Percentiles rank a stretch among this genome's conserved stretches.
phyloP scores from a whole-genome alignment of 2,329 filamentous ascomycete species.

The Capronia epimyces region DNA sequence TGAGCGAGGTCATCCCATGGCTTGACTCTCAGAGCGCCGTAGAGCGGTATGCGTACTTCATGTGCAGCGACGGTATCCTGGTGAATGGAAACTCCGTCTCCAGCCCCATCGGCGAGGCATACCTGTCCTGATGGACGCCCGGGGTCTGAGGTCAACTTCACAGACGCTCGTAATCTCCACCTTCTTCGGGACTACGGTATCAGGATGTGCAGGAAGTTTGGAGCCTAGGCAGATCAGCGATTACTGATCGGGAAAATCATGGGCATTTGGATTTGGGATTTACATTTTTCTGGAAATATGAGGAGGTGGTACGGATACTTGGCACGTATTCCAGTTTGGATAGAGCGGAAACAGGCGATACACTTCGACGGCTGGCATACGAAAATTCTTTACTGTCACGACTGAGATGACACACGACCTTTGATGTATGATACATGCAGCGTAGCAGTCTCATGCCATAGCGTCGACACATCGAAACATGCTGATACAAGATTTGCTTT shows the following conservation, averaged over 20 bases:
- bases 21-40: conserved; percentile 38
- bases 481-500: no score
- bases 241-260: not conserved
- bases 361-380: not conserved
- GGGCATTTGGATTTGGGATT: not conserved
- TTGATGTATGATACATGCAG: not conserved
- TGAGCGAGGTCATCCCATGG: conserved; percentile 37
- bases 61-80: conserved; percentile 33
- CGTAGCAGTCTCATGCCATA: not conserved
- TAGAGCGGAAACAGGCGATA: not conserved
- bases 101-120: conserved; percentile 11
- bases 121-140: not conserved
- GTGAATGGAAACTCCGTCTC: conserved; percentile 27
- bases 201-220: not conserved
- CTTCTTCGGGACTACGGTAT: not conserved
- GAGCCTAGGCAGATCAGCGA: no score
- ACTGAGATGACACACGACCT: not conserved
- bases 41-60: conserved; percentile 42
- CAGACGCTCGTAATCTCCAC: no score
- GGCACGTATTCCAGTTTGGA: no score
- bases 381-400: not conserved
- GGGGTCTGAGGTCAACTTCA: no score
- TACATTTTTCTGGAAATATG: no score
- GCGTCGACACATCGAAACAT: no score
- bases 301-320: no score